Percentiles rank a stretch among this genome's conserved stretches.
Conservation (phyloP, 371 early-diverging fungal genomes). For the Blakeslea trispora region DNA sequence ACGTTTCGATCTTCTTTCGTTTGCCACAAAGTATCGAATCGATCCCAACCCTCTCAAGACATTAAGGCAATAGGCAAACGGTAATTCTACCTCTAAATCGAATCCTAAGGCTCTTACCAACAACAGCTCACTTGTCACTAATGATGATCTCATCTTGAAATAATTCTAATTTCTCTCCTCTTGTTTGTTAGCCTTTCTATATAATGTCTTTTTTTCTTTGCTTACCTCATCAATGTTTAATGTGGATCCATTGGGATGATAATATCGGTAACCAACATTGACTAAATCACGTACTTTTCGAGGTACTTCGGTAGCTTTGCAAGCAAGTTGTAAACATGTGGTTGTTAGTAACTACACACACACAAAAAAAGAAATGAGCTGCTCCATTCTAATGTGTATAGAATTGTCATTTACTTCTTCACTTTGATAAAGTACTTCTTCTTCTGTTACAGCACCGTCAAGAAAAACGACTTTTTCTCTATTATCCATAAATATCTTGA, state of each 20-base stretch:
- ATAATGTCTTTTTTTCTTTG: too few relatives aligned
- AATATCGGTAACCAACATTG: constrained; percentile 56
- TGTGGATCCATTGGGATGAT: constrained; percentile 42
- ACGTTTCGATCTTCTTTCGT: constrained; percentile 17
- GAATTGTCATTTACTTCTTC: constrained; percentile 32
- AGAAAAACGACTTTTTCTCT: constrained; percentile 17
- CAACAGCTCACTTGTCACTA: constrained; percentile 48
- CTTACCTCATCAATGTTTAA: constrained; percentile 44
- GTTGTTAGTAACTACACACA: constrained; percentile 47
- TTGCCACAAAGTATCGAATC: constrained; percentile 32
- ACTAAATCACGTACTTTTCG: constrained; percentile 62
- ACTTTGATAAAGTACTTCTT: constrained; percentile 30
- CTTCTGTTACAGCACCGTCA: constrained; percentile 17
- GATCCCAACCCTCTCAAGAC: constrained; percentile 44
- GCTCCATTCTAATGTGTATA: too few relatives aligned
- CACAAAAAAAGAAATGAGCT: too few relatives aligned
- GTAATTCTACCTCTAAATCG: constrained; percentile 48
- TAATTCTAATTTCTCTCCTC: too few relatives aligned
- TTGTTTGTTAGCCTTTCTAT: too few relatives aligned
- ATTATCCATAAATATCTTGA: constrained; percentile 34
- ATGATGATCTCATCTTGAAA: constrained; percentile 46
- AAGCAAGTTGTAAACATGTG: constrained; percentile 58
- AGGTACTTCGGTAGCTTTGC: constrained; percentile 57
- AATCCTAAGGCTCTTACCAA: constrained; percentile 49
- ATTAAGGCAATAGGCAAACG: constrained; percentile 50